A percentile compares a stretch with the other conserved stretches of the same genome.
Conservation (phyloP, 2,329 filamentous ascomycete species). For the Colletotrichum plurivorum region DNA sequence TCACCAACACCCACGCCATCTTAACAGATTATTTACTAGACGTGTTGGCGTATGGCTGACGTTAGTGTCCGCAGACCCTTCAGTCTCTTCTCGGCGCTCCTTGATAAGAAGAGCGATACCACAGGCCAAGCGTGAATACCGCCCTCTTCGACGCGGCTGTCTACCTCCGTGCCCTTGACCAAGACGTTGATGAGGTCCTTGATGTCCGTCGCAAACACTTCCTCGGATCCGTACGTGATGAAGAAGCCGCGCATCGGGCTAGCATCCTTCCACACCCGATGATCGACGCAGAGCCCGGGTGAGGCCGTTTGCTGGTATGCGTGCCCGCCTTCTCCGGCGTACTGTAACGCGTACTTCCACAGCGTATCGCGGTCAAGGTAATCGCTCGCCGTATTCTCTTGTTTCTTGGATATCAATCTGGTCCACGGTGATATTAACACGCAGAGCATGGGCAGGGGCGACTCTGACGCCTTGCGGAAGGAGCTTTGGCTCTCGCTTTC, state of each 20-base stretch:
- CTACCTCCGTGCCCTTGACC: slow-evolving; percentile 66
- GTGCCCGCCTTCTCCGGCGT: slow-evolving; percentile 65
- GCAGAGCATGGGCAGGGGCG: slow-evolving; percentile 65
- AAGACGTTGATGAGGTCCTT: slow-evolving; percentile 70
- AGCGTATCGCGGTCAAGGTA: slow-evolving; percentile 79
- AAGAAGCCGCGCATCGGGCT: slow-evolving; percentile 77
- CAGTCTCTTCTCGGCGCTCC: slow-evolving; percentile 62
- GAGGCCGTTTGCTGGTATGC: slow-evolving; percentile 62
- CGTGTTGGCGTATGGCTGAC: slow-evolving; percentile 35
- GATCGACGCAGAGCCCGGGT: slow-evolving; percentile 78
- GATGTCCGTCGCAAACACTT: slow-evolving; percentile 82
- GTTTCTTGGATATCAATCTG: slow-evolving; percentile 76
- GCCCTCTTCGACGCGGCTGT: slow-evolving; percentile 71
- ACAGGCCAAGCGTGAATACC: slow-evolving; percentile 90
- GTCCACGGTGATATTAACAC: slow-evolving; percentile 87
- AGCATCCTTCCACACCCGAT: slow-evolving; percentile 76
- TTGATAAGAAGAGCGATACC: slow-evolving; percentile 71
- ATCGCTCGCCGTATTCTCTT: slow-evolving; percentile 80
- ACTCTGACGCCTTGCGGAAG: slow-evolving; percentile 32
- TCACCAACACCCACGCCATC: background rate
- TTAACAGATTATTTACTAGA: slow-evolving; percentile 22
- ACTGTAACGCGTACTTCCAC: slow-evolving; percentile 79
- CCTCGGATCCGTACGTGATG: slow-evolving; percentile 81
- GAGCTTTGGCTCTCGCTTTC: slow-evolving; percentile 30
- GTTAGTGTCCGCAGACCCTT: slow-evolving; percentile 61